These are phyloP conservation scores for Delitschia confertaspora DNA, from an alignment of 495 filamentous ascomycete species.

Conservation along the genomic window DNA sequence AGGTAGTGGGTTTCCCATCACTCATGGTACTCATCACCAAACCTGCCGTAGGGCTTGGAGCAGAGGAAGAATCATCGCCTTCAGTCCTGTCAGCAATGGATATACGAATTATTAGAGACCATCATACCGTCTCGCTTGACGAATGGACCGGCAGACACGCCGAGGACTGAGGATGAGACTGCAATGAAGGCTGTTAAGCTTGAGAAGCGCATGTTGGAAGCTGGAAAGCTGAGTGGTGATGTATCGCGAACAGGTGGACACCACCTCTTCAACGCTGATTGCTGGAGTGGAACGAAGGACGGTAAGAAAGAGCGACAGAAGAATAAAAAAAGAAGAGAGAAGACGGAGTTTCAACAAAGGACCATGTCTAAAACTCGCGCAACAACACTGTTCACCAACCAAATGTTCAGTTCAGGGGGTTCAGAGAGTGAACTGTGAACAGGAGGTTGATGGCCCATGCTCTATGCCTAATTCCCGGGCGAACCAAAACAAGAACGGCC, in stretches of 20 bases:
- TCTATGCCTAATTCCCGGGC: too few relatives aligned
- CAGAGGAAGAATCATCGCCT: constrained; percentile 3
- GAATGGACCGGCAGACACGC: constrained; percentile 24
- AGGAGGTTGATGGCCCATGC: too few relatives aligned
- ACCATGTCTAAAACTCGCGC: too few relatives aligned
- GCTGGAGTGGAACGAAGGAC: neutral
- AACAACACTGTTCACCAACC: too few relatives aligned
- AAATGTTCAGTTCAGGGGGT: too few relatives aligned
- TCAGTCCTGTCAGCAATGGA: neutral
- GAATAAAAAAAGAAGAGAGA: neutral
- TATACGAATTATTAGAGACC: neutral
- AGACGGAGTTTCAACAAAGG: too few relatives aligned
- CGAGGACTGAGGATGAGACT: constrained; percentile 12
- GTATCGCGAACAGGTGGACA: too few relatives aligned
- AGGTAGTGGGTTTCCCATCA: constrained; percentile 20
- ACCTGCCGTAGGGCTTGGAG: constrained; percentile 9
- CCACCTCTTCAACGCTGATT: neutral
- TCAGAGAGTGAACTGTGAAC: too few relatives aligned
- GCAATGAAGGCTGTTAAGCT: constrained; percentile 17
- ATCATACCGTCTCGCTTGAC: constrained; percentile 26
- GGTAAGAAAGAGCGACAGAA: neutral
- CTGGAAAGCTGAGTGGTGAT: too few relatives aligned
- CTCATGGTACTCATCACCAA: constrained; percentile 14
- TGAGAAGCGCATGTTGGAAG: constrained; percentile 15
- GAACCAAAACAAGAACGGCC: too few relatives aligned